A percentile compares a stretch with the other conserved stretches of the same genome.
Evolutionary conservation across 2,329 filamentous ascomycete species (phyloP).

Genomic region (Keithomyces neogunnii): DNA sequence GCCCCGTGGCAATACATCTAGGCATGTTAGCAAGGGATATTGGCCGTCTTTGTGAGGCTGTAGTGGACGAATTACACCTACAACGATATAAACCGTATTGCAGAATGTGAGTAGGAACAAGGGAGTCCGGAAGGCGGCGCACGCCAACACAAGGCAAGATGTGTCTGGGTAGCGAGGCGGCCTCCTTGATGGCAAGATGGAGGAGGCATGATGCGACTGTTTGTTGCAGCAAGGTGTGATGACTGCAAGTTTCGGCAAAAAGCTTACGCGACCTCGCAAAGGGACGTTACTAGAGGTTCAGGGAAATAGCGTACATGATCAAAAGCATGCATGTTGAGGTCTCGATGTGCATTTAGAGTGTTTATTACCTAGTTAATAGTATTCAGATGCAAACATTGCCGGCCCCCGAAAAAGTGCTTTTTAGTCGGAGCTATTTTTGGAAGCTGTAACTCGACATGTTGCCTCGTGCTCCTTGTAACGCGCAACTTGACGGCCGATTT

Average conservation of each 20-base stretch:
- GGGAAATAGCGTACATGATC: too few relatives aligned
- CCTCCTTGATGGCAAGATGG: neutral
- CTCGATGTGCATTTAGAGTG: too few relatives aligned
- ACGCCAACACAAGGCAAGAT: neutral
- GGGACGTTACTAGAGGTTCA: too few relatives aligned
- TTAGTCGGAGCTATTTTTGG: neutral
- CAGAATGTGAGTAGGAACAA: conserved; percentile 51
- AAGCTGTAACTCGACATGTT: conserved; percentile 5
- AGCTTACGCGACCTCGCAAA: too few relatives aligned
- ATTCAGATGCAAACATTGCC: too few relatives aligned
- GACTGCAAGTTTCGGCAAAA: too few relatives aligned
- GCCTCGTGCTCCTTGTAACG: conserved; percentile 10
- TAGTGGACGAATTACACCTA: conserved; percentile 56
- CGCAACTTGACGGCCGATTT: conserved; percentile 9
- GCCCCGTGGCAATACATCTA: conserved; percentile 46
- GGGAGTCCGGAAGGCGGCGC: neutral
- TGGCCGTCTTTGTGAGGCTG: conserved; percentile 48
- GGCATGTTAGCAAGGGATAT: conserved; percentile 48
- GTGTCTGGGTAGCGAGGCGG: conserved; percentile 2
- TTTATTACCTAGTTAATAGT: too few relatives aligned
- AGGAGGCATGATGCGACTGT: too few relatives aligned
- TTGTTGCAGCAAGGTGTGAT: too few relatives aligned
- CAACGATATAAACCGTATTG: conserved; percentile 61
- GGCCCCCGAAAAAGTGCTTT: neutral
- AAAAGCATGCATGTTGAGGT: too few relatives aligned